Base-by-base conservation (phyloP, 352 stramenopile genomes). In the Globisporangium viniferum region DNA sequence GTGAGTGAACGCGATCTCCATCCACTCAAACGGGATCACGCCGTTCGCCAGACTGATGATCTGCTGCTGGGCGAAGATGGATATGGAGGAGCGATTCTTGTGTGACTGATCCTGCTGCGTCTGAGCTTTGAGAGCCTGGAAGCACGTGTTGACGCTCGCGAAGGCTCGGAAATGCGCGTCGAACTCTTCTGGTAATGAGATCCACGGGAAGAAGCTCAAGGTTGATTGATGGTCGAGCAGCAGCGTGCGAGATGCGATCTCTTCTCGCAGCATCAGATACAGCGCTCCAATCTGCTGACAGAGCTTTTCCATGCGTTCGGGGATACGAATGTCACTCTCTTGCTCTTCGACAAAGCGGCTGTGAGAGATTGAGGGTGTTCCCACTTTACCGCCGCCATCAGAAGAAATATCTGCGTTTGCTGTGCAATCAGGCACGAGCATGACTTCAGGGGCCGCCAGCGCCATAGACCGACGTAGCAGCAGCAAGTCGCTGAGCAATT, bases 401-500 rank as follows among this genome's bases (percentile, higher is more conserved):
- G 36, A 41, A 20, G 29, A 60, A 18, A 15, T 20, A 10, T 20
- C 1, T 2, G 29, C 54, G 18, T 20, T 7, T 22, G 54, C 8
- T 44, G 31, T 15, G 22, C 18, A 33, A 12, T 48, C 51, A n/a
- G 49, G 10, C 18, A 48, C 27, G 22, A 56, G 1, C 63, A 62
- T 33, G 55, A 61, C 53, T 35, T 36, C 35, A 20, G 27, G 68
- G 72, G 55, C 74, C 49, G 14, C 64, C 33, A 51, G 56, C 66
- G 33, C 59, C 62, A 31, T 74, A 58, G 66, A 71, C 0, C 36
- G 66, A 0, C 29, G 10, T 14, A 80, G 39, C 5, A 67, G 73
- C 31, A 80, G 15, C 18, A 80, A 20, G 24, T 82, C 75, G 35
- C 41, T 75, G 3, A 80, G 46, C 24, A 82, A 22, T 24, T 76